Percentiles rank a stretch among this genome's conserved stretches.
phyloP scores from a whole-genome alignment of 345 rosid genomes.

The Sisymbrium altissimum region DNA sequence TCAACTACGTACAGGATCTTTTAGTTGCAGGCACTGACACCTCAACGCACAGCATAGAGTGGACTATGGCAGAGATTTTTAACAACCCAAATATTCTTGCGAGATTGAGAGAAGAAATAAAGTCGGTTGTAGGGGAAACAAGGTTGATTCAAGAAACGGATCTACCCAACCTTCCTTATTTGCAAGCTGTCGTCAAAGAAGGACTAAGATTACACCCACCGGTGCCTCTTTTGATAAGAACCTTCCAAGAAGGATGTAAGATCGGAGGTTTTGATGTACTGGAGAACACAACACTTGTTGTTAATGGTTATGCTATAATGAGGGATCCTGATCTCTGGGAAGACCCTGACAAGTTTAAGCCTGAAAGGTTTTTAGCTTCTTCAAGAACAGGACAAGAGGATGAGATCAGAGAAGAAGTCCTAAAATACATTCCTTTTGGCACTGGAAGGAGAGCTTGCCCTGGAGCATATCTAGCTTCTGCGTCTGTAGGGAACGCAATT shows the following conservation, averaged over 20 bases:
- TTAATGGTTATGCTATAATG: not conserved
- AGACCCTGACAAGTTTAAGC: not conserved
- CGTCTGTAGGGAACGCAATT: not conserved
- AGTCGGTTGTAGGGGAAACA: not conserved
- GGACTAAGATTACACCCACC: conserved; percentile 60
- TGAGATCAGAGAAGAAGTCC: not conserved
- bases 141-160: not conserved
- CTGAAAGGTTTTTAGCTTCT: not conserved
- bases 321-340: not conserved
- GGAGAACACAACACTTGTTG: not conserved
- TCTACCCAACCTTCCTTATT: not conserved
- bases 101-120: not conserved
- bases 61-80: conserved; percentile 60
- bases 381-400: not conserved
- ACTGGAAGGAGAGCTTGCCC: not conserved
- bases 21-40: conserved; percentile 59
- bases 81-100: conserved; percentile 45
- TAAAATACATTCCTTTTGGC: not conserved
- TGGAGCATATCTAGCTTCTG: not conserved
- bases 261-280: not conserved
- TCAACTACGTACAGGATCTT: conserved; percentile 49
- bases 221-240: conserved; percentile 42
- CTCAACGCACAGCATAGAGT: conserved; percentile 42
- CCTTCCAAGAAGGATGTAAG: conserved; percentile 37
- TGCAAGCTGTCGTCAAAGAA: conserved; percentile 25